phyloP scores from a whole-genome alignment of 2,329 filamentous ascomycete genomes.

The Fusarium goolgardi region DNA sequence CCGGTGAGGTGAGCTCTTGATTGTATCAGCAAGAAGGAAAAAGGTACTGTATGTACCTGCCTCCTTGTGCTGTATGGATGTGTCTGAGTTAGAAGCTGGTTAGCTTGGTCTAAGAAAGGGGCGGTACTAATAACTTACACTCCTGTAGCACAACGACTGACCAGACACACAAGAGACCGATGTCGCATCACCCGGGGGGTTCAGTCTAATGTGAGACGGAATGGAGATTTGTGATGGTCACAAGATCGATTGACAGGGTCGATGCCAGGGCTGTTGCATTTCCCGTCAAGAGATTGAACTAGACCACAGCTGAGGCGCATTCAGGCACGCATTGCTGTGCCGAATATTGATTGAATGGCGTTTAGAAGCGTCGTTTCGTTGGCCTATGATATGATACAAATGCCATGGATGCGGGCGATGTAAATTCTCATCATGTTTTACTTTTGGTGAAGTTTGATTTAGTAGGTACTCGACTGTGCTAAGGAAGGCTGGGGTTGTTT shows the following conservation, averaged over 20 bases:
- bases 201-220: conserved; percentile 40
- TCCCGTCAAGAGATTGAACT: conserved; percentile 32
- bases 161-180: conserved; percentile 37
- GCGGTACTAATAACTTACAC: background rate
- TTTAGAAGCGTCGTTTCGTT: background rate
- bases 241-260: conserved; percentile 46
- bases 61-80: background rate
- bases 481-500: conserved; percentile 19
- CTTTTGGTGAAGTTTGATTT: background rate
- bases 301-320: conserved; percentile 31
- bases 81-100: conserved; percentile 20
- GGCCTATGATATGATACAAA: conserved; percentile 1
- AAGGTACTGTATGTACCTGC: conserved; percentile 11
- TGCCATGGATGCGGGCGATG: background rate
- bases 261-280: conserved; percentile 23
- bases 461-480: background rate
- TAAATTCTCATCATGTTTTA: conserved; percentile 24
- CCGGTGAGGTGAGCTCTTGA: conserved; percentile 34
- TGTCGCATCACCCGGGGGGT: conserved; percentile 43
- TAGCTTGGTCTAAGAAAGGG: conserved; percentile 21
- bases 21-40: conserved; percentile 6
- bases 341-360: conserved; percentile 30
- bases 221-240: conserved; percentile 45
- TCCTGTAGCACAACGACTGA: background rate
- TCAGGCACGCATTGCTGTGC: conserved; percentile 25